phyloP scores from a whole-genome alignment of 2,329 filamentous ascomycete genomes.

The Trichoderma endophyticum region DNA sequence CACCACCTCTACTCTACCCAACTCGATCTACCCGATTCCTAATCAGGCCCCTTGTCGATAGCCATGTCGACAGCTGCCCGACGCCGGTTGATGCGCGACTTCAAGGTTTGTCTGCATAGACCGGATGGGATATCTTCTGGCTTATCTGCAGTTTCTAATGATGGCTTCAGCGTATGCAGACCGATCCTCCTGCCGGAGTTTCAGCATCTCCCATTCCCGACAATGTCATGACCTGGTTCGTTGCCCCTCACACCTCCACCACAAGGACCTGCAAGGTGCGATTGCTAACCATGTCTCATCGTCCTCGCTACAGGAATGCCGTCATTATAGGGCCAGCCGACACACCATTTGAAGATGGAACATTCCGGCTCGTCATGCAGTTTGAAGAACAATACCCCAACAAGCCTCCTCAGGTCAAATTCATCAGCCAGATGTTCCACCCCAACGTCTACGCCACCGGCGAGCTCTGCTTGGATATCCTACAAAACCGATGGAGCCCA shows the following conservation, averaged over 20 bases:
- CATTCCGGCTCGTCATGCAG: slow-evolving; percentile 96
- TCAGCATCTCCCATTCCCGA: slow-evolving; percentile 94
- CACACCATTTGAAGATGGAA: slow-evolving; percentile 97
- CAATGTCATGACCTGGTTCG: slow-evolving; percentile 95
- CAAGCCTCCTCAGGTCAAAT: slow-evolving; percentile 96
- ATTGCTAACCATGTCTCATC: slow-evolving; percentile 21
- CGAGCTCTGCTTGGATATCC: slow-evolving; percentile 91
- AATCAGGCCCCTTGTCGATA: background rate
- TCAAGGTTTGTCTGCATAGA: slow-evolving; percentile 72
- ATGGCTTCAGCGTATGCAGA: slow-evolving; percentile 84
- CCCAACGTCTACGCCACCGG: slow-evolving; percentile 97
- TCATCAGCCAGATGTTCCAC: slow-evolving; percentile 99
- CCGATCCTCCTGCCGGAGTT: slow-evolving; percentile 92
- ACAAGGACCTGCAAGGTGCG: background rate
- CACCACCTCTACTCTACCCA: background rate
- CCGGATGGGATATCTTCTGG: background rate
- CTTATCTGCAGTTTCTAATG: slow-evolving; percentile 18
- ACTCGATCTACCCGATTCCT: background rate
- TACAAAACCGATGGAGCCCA: slow-evolving; percentile 97
- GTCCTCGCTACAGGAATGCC: slow-evolving; percentile 68
- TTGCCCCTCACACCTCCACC: slow-evolving; percentile 17
- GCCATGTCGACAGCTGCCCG: slow-evolving; percentile 85
- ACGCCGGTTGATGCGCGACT: slow-evolving; percentile 96
- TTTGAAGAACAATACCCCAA: slow-evolving; percentile 99
- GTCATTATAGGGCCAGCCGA: slow-evolving; percentile 97